Base-by-base conservation (phyloP, 495 filamentous ascomycete genomes). In the Aspergillus coremiiformis region DNA sequence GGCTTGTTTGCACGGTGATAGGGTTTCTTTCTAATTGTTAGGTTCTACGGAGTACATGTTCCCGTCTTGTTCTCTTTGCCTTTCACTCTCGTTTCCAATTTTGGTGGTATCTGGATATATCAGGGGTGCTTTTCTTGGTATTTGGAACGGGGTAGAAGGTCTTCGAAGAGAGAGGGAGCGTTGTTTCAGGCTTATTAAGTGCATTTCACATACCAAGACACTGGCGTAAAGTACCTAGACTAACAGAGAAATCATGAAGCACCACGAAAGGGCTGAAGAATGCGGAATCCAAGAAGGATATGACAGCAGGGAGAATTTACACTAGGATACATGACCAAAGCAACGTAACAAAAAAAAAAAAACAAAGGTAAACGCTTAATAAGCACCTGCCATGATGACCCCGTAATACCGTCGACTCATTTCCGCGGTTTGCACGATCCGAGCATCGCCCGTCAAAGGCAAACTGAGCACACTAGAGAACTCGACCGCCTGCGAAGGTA, bases 401-500 rank as follows among this genome's bases (percentile, higher is more conserved):
- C 66, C 62, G 56, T 87, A 90, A 60, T 89, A 89, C 21, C 78
- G 74, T 51, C 83, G 71, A 57, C 84, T 85, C 64, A 90, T 72
- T 49, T 86, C 79, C 32, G 78, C 74, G 3, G 83, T 83, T 62
- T 90, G 84, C 60, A 76, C 72, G 32, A 89, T 61, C 46, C 84
- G 81, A 15, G 76, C 74, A 66, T 90, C 85, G 53, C 86, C 84
- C 8, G 84, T 86, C 14, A 90, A 70, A 9, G 87, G 87, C 23
- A 91, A 71, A 44, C 78, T 68, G 1, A 90, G 70, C 11, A 89
- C 70, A 32, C 75, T 75, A 4, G 68, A 69, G 26, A 66, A 58
- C 59, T 66, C 71, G 47, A 68, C 67, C 48, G 63, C 66, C 67
- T 74, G 43, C 14, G 22, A 39, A 43, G 43, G n/a, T 1, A 43